Percentiles rank a stretch among this genome's conserved stretches.
phyloP scores from a whole-genome alignment of 2,329 filamentous ascomycete species.

The Neofusicoccum ribis region DNA sequence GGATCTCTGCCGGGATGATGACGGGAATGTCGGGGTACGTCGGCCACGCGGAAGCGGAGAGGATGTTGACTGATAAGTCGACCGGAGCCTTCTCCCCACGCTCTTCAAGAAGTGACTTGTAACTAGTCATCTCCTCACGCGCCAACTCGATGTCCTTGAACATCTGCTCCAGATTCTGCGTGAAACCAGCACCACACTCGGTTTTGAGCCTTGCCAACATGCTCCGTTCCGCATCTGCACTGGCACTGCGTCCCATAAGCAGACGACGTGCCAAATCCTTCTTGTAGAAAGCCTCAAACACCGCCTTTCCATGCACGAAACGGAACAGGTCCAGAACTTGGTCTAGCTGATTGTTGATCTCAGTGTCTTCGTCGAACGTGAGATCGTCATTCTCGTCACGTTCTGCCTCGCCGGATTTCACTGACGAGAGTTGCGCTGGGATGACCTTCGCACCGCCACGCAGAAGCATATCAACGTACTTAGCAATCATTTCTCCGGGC shows the following conservation, averaged over 20 bases:
- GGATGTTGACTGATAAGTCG: conserved; percentile 81
- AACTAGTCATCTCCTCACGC: conserved; percentile 88
- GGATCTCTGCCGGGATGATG: conserved; percentile 73
- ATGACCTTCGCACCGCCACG: conserved; percentile 84
- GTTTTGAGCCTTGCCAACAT: conserved; percentile 86
- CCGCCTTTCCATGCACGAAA: conserved; percentile 94
- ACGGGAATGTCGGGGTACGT: conserved; percentile 78
- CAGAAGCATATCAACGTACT: conserved; percentile 88
- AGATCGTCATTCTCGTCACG: conserved; percentile 62
- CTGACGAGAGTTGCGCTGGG: conserved; percentile 64
- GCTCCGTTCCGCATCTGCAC: conserved; percentile 89
- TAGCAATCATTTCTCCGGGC: conserved; percentile 97
- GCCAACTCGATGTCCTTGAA: conserved; percentile 97
- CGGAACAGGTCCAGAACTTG: conserved; percentile 92
- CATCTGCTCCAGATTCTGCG: conserved; percentile 97
- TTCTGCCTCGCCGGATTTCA: conserved; percentile 57
- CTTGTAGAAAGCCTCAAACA: conserved; percentile 99
- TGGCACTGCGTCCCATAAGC: conserved; percentile 89
- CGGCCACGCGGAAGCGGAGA: conserved; percentile 93
- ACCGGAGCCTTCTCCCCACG: conserved; percentile 59
- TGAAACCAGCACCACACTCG: conserved; percentile 93
- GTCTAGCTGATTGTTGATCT: conserved; percentile 88
- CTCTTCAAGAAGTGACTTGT: conserved; percentile 68
- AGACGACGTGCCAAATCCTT: conserved; percentile 88
- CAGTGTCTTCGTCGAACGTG: conserved; percentile 83